These are phyloP conservation scores for Venturia oleaginea DNA, from an alignment of 2,329 filamentous ascomycete species.

Conservation along the genomic window DNA sequence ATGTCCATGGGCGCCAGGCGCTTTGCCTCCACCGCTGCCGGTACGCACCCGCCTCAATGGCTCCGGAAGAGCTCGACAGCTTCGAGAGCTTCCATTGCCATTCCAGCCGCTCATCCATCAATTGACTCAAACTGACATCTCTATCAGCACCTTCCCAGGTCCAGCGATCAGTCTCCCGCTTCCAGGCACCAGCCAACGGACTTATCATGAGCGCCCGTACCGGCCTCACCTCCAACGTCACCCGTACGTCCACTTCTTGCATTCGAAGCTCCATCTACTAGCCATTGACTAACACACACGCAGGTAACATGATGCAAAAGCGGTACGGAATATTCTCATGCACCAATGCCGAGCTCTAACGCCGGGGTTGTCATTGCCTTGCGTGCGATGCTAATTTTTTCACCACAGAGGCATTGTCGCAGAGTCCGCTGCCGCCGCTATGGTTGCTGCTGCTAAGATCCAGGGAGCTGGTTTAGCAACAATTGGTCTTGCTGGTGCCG, in stretches of 20 bases:
- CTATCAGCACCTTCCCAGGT: slow-evolving; percentile 1
- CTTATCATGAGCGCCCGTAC: slow-evolving; percentile 9
- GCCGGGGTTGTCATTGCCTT: background rate
- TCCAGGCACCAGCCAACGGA: slow-evolving; percentile 8
- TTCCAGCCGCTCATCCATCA: background rate
- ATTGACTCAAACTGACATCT: background rate
- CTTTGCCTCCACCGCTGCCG: slow-evolving; percentile 5
- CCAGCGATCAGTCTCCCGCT: slow-evolving; percentile 7
- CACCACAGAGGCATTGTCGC: slow-evolving; percentile 26
- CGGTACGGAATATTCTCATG: background rate
- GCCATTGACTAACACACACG: slow-evolving; percentile 1
- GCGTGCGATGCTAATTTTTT: background rate
- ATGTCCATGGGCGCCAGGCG: slow-evolving; percentile 5
- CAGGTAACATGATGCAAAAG: slow-evolving; percentile 6
- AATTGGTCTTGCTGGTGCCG: slow-evolving; percentile 70
- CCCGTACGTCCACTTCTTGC: background rate
- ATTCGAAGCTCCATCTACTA: background rate
- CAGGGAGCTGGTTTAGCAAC: slow-evolving; percentile 50
- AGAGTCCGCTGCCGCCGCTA: slow-evolving; percentile 33
- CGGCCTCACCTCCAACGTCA: slow-evolving; percentile 9
- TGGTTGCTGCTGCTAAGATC: slow-evolving; percentile 34
- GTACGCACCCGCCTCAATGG: slow-evolving; percentile 1
- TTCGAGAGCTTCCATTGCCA: background rate
- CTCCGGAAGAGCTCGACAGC: background rate
- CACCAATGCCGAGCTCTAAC: background rate